These are phyloP conservation scores for Cairneyella variabilis DNA, from an alignment of 495 filamentous ascomycete genomes.

Conservation along the genomic window DNA sequence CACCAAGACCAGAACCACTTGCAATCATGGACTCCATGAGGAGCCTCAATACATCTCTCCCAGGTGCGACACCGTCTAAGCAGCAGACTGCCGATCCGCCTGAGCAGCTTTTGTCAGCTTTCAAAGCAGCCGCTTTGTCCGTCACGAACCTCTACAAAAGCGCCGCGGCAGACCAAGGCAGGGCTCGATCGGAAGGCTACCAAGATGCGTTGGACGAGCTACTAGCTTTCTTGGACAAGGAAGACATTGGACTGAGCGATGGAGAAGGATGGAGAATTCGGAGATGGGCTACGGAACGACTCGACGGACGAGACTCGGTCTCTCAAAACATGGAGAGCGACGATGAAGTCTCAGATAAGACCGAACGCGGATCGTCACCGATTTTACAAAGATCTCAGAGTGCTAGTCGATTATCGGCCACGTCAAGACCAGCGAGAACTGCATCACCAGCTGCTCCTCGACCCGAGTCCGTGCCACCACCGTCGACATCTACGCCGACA, in stretches of 20 bases:
- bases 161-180: conserved; percentile 70
- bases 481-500: conserved; percentile 15
- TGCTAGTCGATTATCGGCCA: conserved; percentile 28
- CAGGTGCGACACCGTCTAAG: conserved; percentile 36
- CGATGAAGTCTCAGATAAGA: conserved; percentile 58
- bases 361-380: conserved; percentile 59
- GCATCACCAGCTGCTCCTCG: conserved; percentile 34
- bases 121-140: conserved; percentile 87
- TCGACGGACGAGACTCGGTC: conserved; percentile 50
- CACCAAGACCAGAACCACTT: too few relatives aligned
- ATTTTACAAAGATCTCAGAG: conserved; percentile 48
- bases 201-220: conserved; percentile 93
- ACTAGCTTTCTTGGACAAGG: conserved; percentile 74
- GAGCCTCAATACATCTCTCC: conserved; percentile 66
- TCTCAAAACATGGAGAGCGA: conserved; percentile 61
- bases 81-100: conserved; percentile 56
- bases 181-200: conserved; percentile 74
- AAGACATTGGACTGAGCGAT: conserved; percentile 70
- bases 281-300: conserved; percentile 78
- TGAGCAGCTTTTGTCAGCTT: conserved; percentile 80
- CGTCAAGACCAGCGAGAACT: conserved; percentile 12
- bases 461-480: conserved; percentile 41
- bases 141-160: conserved; percentile 96
- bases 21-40: conserved; percentile 75
- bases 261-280: conserved; percentile 79